Evolutionary conservation across 768 basidiomycete genomes (phyloP), one percentile per base, ranked within the genome.

Genomic region (Crepidotus variabilis): DNA sequence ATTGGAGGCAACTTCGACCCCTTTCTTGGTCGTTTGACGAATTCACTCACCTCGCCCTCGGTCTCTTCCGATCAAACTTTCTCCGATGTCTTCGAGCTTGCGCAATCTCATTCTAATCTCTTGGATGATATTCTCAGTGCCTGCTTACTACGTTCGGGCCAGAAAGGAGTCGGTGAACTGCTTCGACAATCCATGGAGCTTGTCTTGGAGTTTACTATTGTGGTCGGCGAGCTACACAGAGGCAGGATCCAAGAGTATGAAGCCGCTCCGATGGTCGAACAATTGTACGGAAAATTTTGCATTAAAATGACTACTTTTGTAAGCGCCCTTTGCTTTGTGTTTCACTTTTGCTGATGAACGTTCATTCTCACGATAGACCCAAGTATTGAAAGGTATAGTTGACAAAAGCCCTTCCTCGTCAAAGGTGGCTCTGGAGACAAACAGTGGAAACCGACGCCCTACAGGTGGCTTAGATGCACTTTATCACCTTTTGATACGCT

Each of bases 61-160:
- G 56, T 7, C 57, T 55, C 33, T 39, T 46, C 21, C 28, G 54
- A 35, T 16, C 56, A 49, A 21, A 34, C 36, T 24, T 88, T 88
- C 61, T 72, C 78, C n/a, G 90, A 92, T 58, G 84, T 92, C 6
- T 93, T 93, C 64, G 77, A 84, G 32, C 77, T 93, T 16, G 79
- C 87, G 0, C 76, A 79, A 7, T 75, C 78, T 21, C 92, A 94
- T 68, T 88, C 88, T 0, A 68, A 67, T 3, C 67, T 91, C 45
- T 67, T 94, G 63, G 87, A 94, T 63, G 80, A 88, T 56, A 84
- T 94, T 11, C 78, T 94, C 45, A 85, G 78, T 54, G 86, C 88
- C 13, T 92, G 90, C 65, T 73, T 92, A 22, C 68, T 93, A 48
- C 75, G 88, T 43, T 85, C 87, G 0, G 77, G 79, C 2, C 91